A percentile compares a stretch with the other conserved stretches of the same genome.
Conservation (phyloP, 2,329 filamentous ascomycete species). For the Pseudonectria buxi region DNA sequence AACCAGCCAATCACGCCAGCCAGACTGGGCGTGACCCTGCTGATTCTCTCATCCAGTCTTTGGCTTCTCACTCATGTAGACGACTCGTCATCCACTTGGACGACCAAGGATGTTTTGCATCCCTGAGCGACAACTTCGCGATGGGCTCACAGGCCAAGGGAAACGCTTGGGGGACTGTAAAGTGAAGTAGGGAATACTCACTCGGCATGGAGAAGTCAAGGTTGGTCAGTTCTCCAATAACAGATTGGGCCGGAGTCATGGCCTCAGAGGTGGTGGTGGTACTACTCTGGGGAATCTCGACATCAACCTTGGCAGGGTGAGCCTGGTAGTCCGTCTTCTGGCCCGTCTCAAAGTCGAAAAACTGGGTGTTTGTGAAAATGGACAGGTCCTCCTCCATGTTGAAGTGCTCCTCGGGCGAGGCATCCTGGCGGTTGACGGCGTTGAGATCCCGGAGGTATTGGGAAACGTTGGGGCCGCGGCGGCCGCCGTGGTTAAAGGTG, state of each 20-base stretch:
- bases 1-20: no score
- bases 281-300: constrained; percentile 23
- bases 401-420: constrained; percentile 48
- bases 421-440: constrained; percentile 56
- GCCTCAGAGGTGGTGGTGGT: constrained; percentile 30
- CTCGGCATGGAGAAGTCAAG: constrained; percentile 44
- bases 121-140: constrained; percentile 4
- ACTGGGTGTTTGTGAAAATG: constrained; percentile 76
- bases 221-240: constrained; percentile 39
- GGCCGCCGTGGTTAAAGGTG: constrained; percentile 60
- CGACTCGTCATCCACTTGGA: no score
- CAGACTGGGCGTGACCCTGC: no score
- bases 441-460: constrained; percentile 86
- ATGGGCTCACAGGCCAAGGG: constrained; percentile 2
- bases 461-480: constrained; percentile 79
- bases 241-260: constrained; percentile 31
- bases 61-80: no score
- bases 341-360: constrained; percentile 70
- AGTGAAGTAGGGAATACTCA: constrained; percentile 28
- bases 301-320: constrained; percentile 38
- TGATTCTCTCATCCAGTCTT: no score
- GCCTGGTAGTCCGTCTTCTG: constrained; percentile 51
- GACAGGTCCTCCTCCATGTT: constrained; percentile 65
- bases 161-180: neutral
- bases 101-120: neutral